Evolutionary conservation across 2,329 filamentous ascomycete species (phyloP).

Genomic region (Sporothrix globosa): DNA sequence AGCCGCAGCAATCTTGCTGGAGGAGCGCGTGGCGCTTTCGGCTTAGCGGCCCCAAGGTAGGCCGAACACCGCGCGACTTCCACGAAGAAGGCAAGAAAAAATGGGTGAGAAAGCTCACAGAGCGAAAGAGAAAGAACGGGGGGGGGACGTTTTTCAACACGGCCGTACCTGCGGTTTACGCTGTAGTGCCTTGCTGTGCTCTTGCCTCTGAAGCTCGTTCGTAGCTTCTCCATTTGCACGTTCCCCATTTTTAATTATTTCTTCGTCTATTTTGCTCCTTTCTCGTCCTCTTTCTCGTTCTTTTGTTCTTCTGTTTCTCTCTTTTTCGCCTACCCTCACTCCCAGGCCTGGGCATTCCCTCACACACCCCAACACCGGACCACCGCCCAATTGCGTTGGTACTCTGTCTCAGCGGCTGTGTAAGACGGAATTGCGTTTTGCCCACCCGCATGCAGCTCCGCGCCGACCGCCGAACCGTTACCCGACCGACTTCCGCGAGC

Average conservation of each 20-base stretch:
- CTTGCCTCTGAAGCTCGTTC: slow-evolving; percentile 26
- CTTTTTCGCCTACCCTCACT: neutral
- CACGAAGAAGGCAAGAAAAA: neutral
- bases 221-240: slow-evolving; percentile 22
- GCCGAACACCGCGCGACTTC: neutral
- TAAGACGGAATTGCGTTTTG: neutral
- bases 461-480: neutral
- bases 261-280: neutral
- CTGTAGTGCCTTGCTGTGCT: neutral
- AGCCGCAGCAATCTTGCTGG: slow-evolving; percentile 1
- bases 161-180: slow-evolving; percentile 15
- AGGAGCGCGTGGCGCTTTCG: slow-evolving; percentile 22
- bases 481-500: slow-evolving; percentile 24
- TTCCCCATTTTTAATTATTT: slow-evolving; percentile 14
- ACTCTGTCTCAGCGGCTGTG: slow-evolving; percentile 12
- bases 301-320: too few species aligned
- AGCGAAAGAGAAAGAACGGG: neutral
- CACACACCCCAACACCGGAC: slow-evolving; percentile 1
- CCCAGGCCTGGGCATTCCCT: neutral
- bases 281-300: neutral
- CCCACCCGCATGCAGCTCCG: neutral
- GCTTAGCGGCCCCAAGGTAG: slow-evolving; percentile 10
- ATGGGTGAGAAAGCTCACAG: neutral
- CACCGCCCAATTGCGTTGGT: slow-evolving; percentile 17
- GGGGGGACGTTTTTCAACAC: neutral